phyloP scores from a whole-genome alignment of 352 stramenopile species.

The Phytophthora nicotianae region DNA sequence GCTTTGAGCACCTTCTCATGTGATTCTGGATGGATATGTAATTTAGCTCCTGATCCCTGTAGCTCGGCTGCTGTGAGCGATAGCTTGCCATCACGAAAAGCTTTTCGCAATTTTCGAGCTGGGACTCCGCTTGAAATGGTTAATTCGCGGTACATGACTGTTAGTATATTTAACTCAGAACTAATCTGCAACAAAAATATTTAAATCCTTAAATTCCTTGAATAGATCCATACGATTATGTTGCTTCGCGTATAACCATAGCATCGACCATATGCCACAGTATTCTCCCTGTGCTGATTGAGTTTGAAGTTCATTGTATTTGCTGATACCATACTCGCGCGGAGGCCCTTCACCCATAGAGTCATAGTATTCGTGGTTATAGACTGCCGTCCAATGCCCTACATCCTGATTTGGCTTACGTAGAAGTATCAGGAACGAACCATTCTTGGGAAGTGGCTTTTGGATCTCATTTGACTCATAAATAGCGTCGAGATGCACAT shows the following conservation, averaged over 20 bases:
- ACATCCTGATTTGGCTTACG: background rate
- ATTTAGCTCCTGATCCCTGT: background rate
- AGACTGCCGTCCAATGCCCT: conserved; percentile 1
- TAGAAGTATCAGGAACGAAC: conserved; percentile 8
- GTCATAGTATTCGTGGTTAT: conserved; percentile 5
- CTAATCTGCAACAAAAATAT: background rate
- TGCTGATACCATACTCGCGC: background rate
- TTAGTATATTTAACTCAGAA: background rate
- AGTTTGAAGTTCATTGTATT: conserved; percentile 1
- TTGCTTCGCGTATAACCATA: background rate
- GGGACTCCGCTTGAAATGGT: no score
- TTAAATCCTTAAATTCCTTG: background rate
- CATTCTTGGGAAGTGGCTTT: background rate
- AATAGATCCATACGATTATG: background rate
- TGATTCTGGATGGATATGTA: no score
- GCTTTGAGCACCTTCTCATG: no score
- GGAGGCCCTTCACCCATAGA: background rate
- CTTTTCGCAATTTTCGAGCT: background rate
- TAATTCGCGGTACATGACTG: background rate
- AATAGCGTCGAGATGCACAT: background rate
- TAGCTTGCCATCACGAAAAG: background rate
- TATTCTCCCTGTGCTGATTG: conserved; percentile 5
- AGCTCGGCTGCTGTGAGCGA: no score
- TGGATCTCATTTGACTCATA: background rate
- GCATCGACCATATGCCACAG: background rate